Base-by-base conservation (phyloP, 148 eudicot genomes). In the Silene conica region DNA sequence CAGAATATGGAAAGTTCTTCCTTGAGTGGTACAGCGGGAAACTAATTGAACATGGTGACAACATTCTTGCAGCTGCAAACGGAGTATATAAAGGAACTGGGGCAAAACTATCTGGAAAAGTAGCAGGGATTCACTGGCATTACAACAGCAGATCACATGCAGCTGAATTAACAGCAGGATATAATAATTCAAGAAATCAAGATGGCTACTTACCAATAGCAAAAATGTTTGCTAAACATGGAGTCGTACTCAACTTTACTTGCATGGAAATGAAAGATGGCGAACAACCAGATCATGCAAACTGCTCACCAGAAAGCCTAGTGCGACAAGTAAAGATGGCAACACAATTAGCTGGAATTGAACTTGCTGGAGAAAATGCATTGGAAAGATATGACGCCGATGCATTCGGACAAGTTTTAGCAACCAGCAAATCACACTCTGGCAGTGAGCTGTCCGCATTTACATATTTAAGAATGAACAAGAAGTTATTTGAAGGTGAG, bases 51-150 rank as follows among this genome's bases (percentile, higher is more conserved):
- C 98, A 94, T 70, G 97, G 96, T 15, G 92, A 94, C 60, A 88
- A 50, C 73, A 82, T 91, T 68, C 84, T 94, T 20, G 78, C 72
- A 72, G 81, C 95, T 12, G 98, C 97, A 22, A 75, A 86, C 65
- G 83, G 82, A 57, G 82, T 94, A 77, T 94, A 87, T 74, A 81
- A 78, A 75, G 96, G 89, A 75, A 94, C 90, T 23, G 90, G 93
- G 41, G 91, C 90, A 59, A 87, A 89, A 82, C 85, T 94, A 60
- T 94, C 98, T 0, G 98, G 89, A 26, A 92, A 92, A 84, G 88
- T 92, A 43, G 98, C 98, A 25, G 98, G 98, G 54, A 89, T 92
- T 62, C 97, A 92, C 65, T 92, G 97, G 97, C 97, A 92, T 77
- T 92, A 90, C 82, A 86, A 76, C 62, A 89, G 89, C 75, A 80